phyloP scores from a whole-genome alignment of 202 grass and related monocot species.

The Zoysia matrella region DNA sequence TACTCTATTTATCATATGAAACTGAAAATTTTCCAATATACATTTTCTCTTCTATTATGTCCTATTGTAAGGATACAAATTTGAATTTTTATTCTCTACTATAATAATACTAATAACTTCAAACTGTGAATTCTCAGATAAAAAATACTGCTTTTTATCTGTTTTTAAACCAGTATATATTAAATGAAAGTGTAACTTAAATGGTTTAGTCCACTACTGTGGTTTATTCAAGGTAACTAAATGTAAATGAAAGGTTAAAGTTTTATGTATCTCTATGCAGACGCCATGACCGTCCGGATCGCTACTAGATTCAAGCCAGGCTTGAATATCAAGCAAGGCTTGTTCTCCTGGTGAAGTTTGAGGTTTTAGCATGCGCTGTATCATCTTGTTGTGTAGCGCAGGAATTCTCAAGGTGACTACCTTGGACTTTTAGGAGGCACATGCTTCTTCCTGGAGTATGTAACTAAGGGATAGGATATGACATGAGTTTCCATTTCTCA shows the following conservation, averaged over 20 bases:
- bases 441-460: constrained; percentile 5
- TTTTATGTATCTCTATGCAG: constrained; percentile 38
- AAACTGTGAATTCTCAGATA: background rate
- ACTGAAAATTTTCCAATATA: background rate
- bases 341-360: background rate
- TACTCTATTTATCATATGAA: constrained; percentile 30
- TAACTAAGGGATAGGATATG: constrained; percentile 19
- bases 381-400: background rate
- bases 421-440: background rate
- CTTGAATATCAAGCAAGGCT: background rate
- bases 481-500: background rate
- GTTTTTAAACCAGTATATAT: background rate
- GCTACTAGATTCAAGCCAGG: constrained; percentile 18
- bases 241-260: background rate
- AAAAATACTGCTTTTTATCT: background rate
- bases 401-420: constrained; percentile 10
- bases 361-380: background rate
- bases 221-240: background rate
- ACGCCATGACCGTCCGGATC: constrained; percentile 33
- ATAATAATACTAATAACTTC: background rate
- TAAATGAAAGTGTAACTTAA: background rate
- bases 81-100: background rate
- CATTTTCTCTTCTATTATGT: constrained; percentile 11
- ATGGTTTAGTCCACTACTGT: background rate
- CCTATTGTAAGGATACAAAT: background rate